These are phyloP conservation scores for Yamadazyma diddensiae DNA, from an alignment of 1,139 yeast species.

Conservation along the genomic window DNA sequence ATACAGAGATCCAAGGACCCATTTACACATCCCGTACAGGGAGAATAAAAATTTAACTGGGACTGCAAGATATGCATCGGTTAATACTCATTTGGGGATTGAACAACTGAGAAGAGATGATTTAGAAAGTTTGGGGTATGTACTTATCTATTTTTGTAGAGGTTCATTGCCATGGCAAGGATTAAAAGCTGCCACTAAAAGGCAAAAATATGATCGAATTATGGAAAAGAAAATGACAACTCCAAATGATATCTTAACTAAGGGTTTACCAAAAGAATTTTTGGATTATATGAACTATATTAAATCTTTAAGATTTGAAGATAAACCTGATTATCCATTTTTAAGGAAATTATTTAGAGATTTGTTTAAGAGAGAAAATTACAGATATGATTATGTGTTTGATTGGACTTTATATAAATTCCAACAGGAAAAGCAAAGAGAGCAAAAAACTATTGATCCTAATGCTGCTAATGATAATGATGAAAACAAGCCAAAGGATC, in stretches of 20 bases:
- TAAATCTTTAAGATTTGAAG: constrained; percentile 89
- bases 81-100: constrained; percentile 94
- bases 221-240: constrained; percentile 96
- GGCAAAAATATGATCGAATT: constrained; percentile 94
- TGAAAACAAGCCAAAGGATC: constrained; percentile 1
- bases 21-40: constrained; percentile 92
- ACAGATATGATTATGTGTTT: constrained; percentile 89
- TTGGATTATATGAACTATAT: constrained; percentile 86
- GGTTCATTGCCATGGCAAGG: constrained; percentile 99
- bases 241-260: constrained; percentile 82
- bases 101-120: constrained; percentile 97
- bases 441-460: constrained; percentile 30
- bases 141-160: constrained; percentile 88
- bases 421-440: constrained; percentile 62
- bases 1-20: constrained; percentile 93
- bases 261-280: constrained; percentile 90
- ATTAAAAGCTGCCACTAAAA: constrained; percentile 91
- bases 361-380: constrained; percentile 82
- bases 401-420: constrained; percentile 95
- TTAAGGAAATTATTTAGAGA: constrained; percentile 89
- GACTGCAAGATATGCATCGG: constrained; percentile 94
- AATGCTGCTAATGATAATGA: constrained; percentile 1
- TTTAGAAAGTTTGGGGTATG: constrained; percentile 93
- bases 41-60: constrained; percentile 96
- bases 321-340: constrained; percentile 91